Base-by-base conservation (phyloP, 352 stramenopile species). In the Saprolegnia parasitica region DNA sequence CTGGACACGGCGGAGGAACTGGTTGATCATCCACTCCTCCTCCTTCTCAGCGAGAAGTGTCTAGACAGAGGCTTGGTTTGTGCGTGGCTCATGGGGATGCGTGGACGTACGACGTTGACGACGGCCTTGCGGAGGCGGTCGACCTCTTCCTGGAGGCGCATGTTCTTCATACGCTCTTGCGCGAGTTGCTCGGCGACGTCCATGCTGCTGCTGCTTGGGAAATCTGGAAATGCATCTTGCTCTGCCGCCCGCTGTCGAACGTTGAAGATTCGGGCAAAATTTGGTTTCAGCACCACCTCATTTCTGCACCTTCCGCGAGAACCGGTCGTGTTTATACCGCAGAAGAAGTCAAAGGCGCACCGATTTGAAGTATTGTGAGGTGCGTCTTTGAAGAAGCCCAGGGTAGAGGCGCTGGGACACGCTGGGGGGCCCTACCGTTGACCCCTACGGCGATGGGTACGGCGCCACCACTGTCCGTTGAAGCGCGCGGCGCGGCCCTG, bases 21-120 rank as follows among this genome's bases (percentile, higher is more conserved):
- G 42, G 40, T 67, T 67, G 20, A 67, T 35, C 18, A 67, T 67
- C 21, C 26, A 67, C 58, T 67, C 58, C 26, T 67, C 58, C 50
- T 67, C 58, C 26, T 67, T 67, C 40, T 67, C 58, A 0, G 58
- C 58, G 13, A 35, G 37, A 32, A 67, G 58, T 39, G 58, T 55
- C 58, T 67, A 56, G 4, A 40, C 8, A 39, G 20, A 24, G 29
- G 1, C 56, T 50, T 49, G 56, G 46, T 5, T 46, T 4, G 1
- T 9, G 13, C 20, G 1, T 9, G 13, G n/a, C 49, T 11, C 13
- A 32, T 13, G 2, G 1, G 40, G 15, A 16, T 9, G 23, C 8
- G 6, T 23, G 21, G 10, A 67, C 58, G 20, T 56, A 67, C 58
- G 37, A 42, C 58, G 26, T 21, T 21, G 23, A 67, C 58, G 24